Evolutionary conservation across 805 yeast species (phyloP).

Genomic region (Saccharomyces eubayanus): DNA sequence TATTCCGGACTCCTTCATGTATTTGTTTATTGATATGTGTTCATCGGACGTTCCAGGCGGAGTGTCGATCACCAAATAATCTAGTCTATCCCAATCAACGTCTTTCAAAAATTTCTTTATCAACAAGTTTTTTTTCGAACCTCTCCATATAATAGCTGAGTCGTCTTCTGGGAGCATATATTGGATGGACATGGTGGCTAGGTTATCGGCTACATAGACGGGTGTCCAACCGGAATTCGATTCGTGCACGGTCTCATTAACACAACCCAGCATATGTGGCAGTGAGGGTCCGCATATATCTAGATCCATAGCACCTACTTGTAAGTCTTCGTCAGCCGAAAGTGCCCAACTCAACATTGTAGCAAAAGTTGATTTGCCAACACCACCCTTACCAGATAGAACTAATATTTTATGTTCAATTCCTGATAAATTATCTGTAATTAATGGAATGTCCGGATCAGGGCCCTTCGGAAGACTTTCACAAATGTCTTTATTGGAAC

Average conservation of each 20-base stretch:
- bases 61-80: slow-evolving; percentile 85
- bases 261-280: slow-evolving; percentile 90
- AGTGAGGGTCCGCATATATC: slow-evolving; percentile 97
- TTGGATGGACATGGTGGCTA: slow-evolving; percentile 92
- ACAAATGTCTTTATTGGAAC: slow-evolving; percentile 90
- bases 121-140: slow-evolving; percentile 87
- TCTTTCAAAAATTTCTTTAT: slow-evolving; percentile 91
- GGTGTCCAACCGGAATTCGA: slow-evolving; percentile 96
- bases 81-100: slow-evolving; percentile 81
- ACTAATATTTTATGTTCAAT: slow-evolving; percentile 75
- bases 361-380: slow-evolving; percentile 94
- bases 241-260: slow-evolving; percentile 76
- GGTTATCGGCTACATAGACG: slow-evolving; percentile 86
- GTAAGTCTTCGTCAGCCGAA: slow-evolving; percentile 70
- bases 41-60: slow-evolving; percentile 99
- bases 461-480: slow-evolving; percentile 87
- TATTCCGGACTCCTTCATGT: slow-evolving; percentile 79
- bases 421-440: slow-evolving; percentile 55
- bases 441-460: slow-evolving; percentile 81
- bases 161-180: slow-evolving; percentile 91
- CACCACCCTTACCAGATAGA: slow-evolving; percentile 89
- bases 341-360: slow-evolving; percentile 95
- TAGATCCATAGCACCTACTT: slow-evolving; percentile 93
- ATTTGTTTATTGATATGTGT: slow-evolving; percentile 82
- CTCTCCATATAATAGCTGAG: slow-evolving; percentile 94